Percentiles rank a stretch among this genome's conserved stretches.
These are phyloP conservation scores for Monosporascus sp. DNA, from an alignment of 2,329 filamentous ascomycete species.

Conservation along the genomic window DNA sequence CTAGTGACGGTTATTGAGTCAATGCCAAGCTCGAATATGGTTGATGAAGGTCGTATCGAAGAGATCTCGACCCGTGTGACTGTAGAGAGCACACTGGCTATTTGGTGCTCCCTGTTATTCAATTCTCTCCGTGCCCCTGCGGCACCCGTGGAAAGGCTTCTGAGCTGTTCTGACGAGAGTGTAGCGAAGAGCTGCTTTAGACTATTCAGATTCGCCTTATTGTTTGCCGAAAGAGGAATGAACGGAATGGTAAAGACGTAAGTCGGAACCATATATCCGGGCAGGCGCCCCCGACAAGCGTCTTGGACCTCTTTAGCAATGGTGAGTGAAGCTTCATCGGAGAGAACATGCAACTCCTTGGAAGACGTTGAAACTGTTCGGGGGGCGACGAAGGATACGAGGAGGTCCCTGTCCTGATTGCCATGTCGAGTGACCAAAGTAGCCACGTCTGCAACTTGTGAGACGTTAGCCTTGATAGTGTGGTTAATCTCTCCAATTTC, in stretches of 20 bases:
- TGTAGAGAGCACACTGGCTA: constrained; percentile 51
- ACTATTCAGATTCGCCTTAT: constrained; percentile 75
- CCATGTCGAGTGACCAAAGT: constrained; percentile 70
- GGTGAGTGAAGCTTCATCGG: constrained; percentile 28
- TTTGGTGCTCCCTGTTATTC: constrained; percentile 35
- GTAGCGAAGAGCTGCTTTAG: constrained; percentile 62
- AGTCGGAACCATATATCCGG: constrained; percentile 87
- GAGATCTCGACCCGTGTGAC: constrained; percentile 42
- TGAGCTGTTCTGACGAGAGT: constrained; percentile 56
- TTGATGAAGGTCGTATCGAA: constrained; percentile 51
- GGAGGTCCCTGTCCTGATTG: constrained; percentile 71
- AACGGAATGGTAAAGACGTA: constrained; percentile 68
- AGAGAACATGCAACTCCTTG: constrained; percentile 18
- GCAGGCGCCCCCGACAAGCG: constrained; percentile 65
- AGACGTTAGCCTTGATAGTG: constrained; percentile 60
- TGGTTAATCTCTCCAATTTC: constrained; percentile 92
- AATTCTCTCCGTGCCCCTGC: constrained; percentile 13
- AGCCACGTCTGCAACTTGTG: constrained; percentile 61
- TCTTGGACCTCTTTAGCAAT: constrained; percentile 46
- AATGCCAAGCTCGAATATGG: constrained; percentile 79
- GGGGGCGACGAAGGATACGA: constrained; percentile 69
- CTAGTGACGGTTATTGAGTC: constrained; percentile 82
- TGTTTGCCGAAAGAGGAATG: constrained; percentile 81
- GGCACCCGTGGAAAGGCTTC: constrained; percentile 43
- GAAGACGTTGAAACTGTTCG: not conserved